A percentile compares a stretch with the other conserved stretches of the same genome.
Conservation (phyloP, 345 rosid genomes). For the Turritis glabra region DNA sequence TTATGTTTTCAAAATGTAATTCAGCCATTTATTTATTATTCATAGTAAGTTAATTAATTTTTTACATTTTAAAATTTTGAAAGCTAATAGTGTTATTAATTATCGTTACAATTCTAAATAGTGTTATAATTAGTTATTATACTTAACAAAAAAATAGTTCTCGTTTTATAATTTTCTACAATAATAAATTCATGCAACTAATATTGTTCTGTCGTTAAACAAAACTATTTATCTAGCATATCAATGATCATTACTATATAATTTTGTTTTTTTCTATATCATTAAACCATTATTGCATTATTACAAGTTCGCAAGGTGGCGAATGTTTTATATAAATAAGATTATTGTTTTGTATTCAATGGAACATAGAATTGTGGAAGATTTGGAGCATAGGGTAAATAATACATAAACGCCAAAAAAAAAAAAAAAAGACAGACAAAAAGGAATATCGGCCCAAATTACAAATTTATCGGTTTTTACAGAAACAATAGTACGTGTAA, state of each 20-base stretch:
- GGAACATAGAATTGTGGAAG: neutral
- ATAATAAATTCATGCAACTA: neutral
- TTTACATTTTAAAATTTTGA: neutral
- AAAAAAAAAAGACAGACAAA: conserved; percentile 22
- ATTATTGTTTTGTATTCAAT: neutral
- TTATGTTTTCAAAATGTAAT: neutral
- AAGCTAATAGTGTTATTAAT: neutral
- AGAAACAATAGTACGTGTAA: conserved; percentile 33
- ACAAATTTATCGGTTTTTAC: conserved; percentile 8
- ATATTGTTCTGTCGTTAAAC: neutral
- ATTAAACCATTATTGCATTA: neutral
- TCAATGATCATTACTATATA: neutral
- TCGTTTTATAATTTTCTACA: neutral
- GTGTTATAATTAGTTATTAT: neutral
- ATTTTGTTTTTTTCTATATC: neutral
- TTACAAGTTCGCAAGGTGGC: conserved; percentile 1
- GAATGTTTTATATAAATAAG: neutral
- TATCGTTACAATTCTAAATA: neutral
- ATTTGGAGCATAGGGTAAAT: neutral
- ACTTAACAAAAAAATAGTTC: neutral
- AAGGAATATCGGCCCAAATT: conserved; percentile 2
- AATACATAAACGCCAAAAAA: neutral
- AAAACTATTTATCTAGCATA: neutral
- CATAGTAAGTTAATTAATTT: neutral
- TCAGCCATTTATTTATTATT: neutral